Percentiles rank a stretch among this genome's conserved stretches.
Conservation (phyloP, 805 yeast genomes). For the Yarrowia sp. region DNA sequence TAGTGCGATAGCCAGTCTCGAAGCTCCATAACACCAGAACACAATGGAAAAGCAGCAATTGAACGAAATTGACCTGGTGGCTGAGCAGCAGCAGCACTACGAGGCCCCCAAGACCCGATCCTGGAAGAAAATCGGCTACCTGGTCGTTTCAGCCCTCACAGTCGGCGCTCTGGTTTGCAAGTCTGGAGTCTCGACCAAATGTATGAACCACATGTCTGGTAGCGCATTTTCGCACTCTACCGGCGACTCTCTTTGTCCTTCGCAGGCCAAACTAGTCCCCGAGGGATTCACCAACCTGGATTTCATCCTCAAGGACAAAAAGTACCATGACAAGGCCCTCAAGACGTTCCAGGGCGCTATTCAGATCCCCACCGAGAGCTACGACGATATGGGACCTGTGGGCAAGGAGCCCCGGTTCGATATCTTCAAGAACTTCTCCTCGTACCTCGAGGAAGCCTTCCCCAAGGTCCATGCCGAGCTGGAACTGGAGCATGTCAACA, state of each 20-base stretch:
- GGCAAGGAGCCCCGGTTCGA: slow-evolving; percentile 61
- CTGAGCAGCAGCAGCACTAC: slow-evolving; percentile 11
- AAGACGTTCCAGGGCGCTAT: slow-evolving; percentile 57
- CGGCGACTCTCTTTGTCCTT: slow-evolving; percentile 20
- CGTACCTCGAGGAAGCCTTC: slow-evolving; percentile 60
- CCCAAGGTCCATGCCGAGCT: slow-evolving; percentile 60
- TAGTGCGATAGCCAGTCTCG: slow-evolving; percentile 8
- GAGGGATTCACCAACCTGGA: slow-evolving; percentile 11
- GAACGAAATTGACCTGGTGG: slow-evolving; percentile 5
- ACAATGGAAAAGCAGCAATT: slow-evolving; percentile 31
- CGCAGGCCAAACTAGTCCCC: slow-evolving; percentile 5
- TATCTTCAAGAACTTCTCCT: slow-evolving; percentile 58
- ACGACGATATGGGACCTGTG: slow-evolving; percentile 61
- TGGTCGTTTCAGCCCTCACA: slow-evolving; percentile 17
- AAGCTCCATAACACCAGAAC: neutral
- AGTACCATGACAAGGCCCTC: slow-evolving; percentile 15
- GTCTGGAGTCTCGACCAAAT: slow-evolving; percentile 8
- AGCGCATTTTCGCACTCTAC: neutral
- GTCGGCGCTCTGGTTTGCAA: slow-evolving; percentile 24
- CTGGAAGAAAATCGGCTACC: slow-evolving; percentile 22
- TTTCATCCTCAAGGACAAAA: slow-evolving; percentile 20
- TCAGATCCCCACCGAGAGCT: slow-evolving; percentile 67
- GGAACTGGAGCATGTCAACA: slow-evolving; percentile 62
- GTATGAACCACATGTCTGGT: slow-evolving; percentile 19
- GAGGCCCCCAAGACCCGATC: slow-evolving; percentile 16